These are phyloP conservation scores for Petrea volubilis DNA, from an alignment of 257 asterid genomes.

Conservation along the genomic window DNA sequence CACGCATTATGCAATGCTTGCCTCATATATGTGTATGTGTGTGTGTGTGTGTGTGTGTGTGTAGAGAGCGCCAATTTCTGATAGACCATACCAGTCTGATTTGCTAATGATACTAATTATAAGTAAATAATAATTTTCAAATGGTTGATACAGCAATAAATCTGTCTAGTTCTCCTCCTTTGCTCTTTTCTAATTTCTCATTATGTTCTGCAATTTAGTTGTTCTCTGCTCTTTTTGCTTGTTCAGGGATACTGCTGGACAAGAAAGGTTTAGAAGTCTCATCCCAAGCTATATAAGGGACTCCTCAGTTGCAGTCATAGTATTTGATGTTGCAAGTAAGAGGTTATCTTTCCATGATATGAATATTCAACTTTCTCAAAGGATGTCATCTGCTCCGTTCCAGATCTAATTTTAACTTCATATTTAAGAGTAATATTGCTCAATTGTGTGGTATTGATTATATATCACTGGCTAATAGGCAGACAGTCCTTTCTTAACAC, in stretches of 20 bases:
- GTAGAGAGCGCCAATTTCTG: not conserved
- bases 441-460: conserved; percentile 16
- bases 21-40: not conserved
- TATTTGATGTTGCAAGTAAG: conserved; percentile 86
- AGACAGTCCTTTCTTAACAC: conserved; percentile 87
- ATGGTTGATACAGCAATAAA: not conserved
- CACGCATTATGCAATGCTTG: conserved; percentile 17
- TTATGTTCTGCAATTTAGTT: conserved; percentile 10
- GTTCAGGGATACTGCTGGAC: conserved; percentile 95
- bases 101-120: not conserved
- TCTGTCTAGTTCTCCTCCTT: not conserved
- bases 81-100: not conserved
- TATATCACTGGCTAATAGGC: conserved; percentile 42
- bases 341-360: conserved; percentile 5
- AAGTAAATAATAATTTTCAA: not conserved
- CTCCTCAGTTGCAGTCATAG: conserved; percentile 92
- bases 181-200: not conserved
- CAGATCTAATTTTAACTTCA: not conserved
- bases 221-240: conserved; percentile 8
- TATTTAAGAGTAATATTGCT: not conserved
- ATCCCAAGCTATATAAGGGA: conserved; percentile 92
- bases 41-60: not conserved
- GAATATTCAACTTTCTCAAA: not conserved
- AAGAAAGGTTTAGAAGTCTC: conserved; percentile 91
- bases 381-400: not conserved